Evolutionary conservation across 129 eudicot genomes (phyloP).

Genomic region (Helianthus annuus): HanXRQr2.0-SUNRISE NC_035444.2:15215129-15215628

Average conservation of each 20-base stretch:
- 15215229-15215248: too few species aligned
- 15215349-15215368: not conserved
- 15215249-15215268: too few species aligned
- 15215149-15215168: too few species aligned
- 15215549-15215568: conserved; percentile 2
- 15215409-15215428: not conserved
- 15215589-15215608: conserved; percentile 17
- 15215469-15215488: conserved; percentile 38
- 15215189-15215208: too few species aligned
- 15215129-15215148: too few species aligned
- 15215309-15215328: not conserved
- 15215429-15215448: not conserved
- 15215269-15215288: too few species aligned
- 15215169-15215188: too few species aligned
- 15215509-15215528: conserved; percentile 44
- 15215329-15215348: not conserved
- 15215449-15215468: not conserved
- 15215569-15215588: not conserved
- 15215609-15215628: not conserved
- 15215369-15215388: not conserved
- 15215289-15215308: not conserved
- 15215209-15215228: too few species aligned
- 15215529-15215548: conserved; percentile 36
- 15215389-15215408: not conserved
- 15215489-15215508: conserved; percentile 27